Evolutionary conservation across 2,329 filamentous ascomycete species (phyloP), one percentile per base, ranked within the genome.

Genomic region (Escovopsis weberi): DNA sequence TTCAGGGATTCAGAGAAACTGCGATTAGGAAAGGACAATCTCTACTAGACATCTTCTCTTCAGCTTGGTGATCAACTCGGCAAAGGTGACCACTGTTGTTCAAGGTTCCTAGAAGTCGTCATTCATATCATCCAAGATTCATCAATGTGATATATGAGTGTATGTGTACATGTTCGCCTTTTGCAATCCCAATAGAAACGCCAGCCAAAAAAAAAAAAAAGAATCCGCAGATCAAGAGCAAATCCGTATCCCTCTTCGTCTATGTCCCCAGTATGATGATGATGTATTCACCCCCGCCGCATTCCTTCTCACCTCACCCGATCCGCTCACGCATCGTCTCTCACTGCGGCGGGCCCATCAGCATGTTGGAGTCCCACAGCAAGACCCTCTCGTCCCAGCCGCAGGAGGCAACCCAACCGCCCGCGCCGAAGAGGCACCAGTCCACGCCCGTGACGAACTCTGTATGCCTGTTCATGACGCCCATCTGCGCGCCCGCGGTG

Each of bases 381-480:
- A 93, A 67, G 10, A 98, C 73, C 52, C 79, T 74, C 65, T 95
- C 87, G 55, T 98, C 91, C 91, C 91, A 98, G 1, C 86, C 88
- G 2, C 83, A 85, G 48, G 85, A 93, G 2, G 91, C 88, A 51
- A 88, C 88, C 91, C 91, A 98, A 5, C 91, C 91, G 49, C 94
- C 88, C 23, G 78, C 82, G 4, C 91, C 91, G 61, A 98, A 98
- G 37, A 98, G 63, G 63, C 91, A 98, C 91, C 93, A 98, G 60
- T 98, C 91, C 1, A 96, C 84, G 7, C 91, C 91, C 4, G 87
- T 94, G 9, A 83, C 87, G 55, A 98, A 98, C 65, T 98, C 91
- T 1, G 89, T 95, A 60, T 98, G 91, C 15, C 78, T 67, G 44
- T 85, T 87, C 88, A 98, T 95, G 34, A 86, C 65, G 4, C 87